phyloP scores from a whole-genome alignment of 768 basidiomycete genomes.

The Suillus brevipes region DNA sequence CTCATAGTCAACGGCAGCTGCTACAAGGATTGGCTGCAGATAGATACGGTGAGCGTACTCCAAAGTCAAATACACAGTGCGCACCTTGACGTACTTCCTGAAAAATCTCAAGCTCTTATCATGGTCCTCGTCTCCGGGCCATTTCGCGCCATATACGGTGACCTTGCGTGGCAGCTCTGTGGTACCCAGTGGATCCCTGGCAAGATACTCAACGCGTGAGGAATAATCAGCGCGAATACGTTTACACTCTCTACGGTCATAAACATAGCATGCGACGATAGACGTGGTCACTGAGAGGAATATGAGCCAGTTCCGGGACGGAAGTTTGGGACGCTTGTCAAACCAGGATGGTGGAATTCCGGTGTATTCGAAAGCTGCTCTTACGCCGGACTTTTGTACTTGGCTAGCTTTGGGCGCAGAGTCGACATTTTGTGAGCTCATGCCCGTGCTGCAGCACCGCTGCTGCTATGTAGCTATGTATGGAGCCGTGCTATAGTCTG shows the following conservation, averaged over 20 bases:
- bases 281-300: conserved; percentile 80
- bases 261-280: conserved; percentile 70
- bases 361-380: conserved; percentile 64
- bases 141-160: conserved; percentile 83
- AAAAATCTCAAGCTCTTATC: conserved; percentile 85
- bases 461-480: background rate
- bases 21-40: conserved; percentile 84
- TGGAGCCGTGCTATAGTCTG: conserved; percentile 10
- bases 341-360: conserved; percentile 77
- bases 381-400: conserved; percentile 50
- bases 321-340: conserved; percentile 80
- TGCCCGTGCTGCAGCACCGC: conserved; percentile 4
- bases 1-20: conserved; percentile 92
- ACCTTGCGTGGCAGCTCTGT: conserved; percentile 75
- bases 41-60: conserved; percentile 11
- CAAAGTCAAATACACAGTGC: conserved; percentile 26
- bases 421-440: conserved; percentile 10
- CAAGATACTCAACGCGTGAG: conserved; percentile 75
- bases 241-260: conserved; percentile 84
- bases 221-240: conserved; percentile 76
- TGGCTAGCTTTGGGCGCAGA: background rate
- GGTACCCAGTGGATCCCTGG: conserved; percentile 63
- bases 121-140: conserved; percentile 94
- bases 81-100: conserved; percentile 95
- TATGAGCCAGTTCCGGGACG: conserved; percentile 92